Percentiles rank a stretch among this genome's conserved stretches.
Conservation (phyloP, 768 basidiomycete genomes). For the Cantharellus cinnabarinus region DNA sequence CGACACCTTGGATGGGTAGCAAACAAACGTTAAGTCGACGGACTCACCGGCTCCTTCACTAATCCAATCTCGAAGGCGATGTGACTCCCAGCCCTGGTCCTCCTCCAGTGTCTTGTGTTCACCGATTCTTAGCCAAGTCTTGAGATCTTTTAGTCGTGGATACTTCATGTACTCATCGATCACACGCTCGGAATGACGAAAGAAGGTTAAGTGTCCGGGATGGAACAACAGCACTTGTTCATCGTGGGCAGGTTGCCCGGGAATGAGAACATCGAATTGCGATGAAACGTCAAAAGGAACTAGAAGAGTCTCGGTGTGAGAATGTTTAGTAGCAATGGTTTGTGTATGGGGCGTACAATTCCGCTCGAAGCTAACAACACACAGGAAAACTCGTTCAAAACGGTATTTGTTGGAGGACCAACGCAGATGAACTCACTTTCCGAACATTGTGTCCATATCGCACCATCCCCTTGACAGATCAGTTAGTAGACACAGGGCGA, state of each 20-base stretch:
- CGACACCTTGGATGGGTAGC: background rate
- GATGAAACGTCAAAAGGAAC: background rate
- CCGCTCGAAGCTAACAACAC: background rate
- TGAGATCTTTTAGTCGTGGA: background rate
- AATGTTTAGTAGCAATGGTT: background rate
- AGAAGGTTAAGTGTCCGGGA: background rate
- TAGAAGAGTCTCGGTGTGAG: background rate
- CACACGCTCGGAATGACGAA: background rate
- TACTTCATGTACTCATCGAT: background rate
- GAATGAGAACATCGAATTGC: background rate
- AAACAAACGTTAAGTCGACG: too few species aligned
- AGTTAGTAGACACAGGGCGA: background rate
- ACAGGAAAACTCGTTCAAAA: background rate
- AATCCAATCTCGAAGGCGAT: background rate
- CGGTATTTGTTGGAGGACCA: background rate
- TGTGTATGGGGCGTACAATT: background rate
- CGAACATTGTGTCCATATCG: constrained; percentile 1
- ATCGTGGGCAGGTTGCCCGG: background rate
- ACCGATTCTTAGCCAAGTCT: background rate
- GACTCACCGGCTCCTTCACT: background rate
- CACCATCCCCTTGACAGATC: background rate
- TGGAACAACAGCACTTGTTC: background rate
- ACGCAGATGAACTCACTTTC: background rate
- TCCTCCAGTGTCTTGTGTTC: too few species aligned
- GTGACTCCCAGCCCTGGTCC: too few species aligned